Conservation (phyloP, 495 filamentous ascomycete species). For the Penicillium bovifimosum region DNA sequence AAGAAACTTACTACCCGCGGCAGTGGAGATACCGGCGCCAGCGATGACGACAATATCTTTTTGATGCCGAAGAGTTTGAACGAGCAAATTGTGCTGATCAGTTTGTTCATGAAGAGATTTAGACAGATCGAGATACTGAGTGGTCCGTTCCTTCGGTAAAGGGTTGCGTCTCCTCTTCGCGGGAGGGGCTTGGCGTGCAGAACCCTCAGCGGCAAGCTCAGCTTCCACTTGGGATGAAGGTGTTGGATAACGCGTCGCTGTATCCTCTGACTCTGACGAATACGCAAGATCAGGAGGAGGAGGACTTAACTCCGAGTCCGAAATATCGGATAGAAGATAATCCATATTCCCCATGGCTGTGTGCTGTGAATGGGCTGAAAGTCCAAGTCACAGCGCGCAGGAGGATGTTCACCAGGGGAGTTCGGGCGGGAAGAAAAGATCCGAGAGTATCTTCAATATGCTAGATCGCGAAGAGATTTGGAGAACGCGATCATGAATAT, state of each 20-base stretch:
- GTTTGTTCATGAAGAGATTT: constrained; percentile 45
- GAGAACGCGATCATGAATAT: constrained; percentile 2
- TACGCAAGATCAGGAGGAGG: constrained; percentile 48
- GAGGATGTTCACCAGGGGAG: constrained; percentile 6
- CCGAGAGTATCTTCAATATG: background rate
- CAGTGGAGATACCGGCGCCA: constrained; percentile 92
- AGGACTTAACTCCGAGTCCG: constrained; percentile 55
- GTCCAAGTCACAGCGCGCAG: constrained; percentile 2
- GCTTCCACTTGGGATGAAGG: constrained; percentile 50
- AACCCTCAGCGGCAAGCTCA: constrained; percentile 28
- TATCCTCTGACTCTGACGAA: constrained; percentile 38
- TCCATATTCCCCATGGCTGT: constrained; percentile 34
- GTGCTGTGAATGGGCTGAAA: constrained; percentile 6
- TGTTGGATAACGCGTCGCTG: constrained; percentile 48
- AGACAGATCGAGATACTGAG: constrained; percentile 68
- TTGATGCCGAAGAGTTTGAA: constrained; percentile 75
- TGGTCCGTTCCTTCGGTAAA: constrained; percentile 66
- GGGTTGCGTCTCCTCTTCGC: constrained; percentile 66
- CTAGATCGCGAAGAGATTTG: background rate
- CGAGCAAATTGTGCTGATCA: constrained; percentile 58
- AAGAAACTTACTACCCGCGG: constrained; percentile 80
- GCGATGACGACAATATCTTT: constrained; percentile 96
- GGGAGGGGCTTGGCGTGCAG: constrained; percentile 54
- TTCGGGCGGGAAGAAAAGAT: background rate
- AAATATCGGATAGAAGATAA: constrained; percentile 37